Evolutionary conservation across 306 rosid species (phyloP).

Genomic region (Cajanus cajan): DNA sequence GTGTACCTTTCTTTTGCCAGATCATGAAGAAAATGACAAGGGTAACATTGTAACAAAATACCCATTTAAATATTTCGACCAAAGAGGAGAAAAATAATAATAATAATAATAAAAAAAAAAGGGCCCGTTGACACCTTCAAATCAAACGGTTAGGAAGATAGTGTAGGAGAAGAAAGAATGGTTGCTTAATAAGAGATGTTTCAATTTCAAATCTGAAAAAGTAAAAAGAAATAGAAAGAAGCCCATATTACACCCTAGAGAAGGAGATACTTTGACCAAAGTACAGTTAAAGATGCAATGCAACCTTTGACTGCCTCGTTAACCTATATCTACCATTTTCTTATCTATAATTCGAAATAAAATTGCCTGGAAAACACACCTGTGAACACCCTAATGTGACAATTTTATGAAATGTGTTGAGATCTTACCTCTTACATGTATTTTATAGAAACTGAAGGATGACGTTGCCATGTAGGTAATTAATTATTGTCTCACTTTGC

Average conservation of each 20-base stretch:
- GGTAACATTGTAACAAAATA: background rate
- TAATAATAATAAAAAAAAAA: background rate
- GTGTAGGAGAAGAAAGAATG: constrained; percentile 17
- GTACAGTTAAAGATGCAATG: constrained; percentile 49
- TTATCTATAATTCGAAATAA: background rate
- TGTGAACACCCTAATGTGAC: background rate
- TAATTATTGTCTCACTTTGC: background rate
- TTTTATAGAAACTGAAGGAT: background rate
- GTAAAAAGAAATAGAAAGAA: constrained; percentile 47
- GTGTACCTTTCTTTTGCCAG: constrained; percentile 33
- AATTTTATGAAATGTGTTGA: background rate
- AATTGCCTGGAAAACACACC: background rate
- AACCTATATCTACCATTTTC: background rate
- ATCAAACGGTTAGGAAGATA: constrained; percentile 17
- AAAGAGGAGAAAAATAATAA: background rate
- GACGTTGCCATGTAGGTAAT: background rate
- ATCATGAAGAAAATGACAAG: constrained; percentile 39
- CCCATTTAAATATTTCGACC: background rate
- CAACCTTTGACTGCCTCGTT: constrained; percentile 59
- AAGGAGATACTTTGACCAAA: constrained; percentile 47
- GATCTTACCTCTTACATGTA: background rate
- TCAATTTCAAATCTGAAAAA: constrained; percentile 52
- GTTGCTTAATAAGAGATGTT: constrained; percentile 26
- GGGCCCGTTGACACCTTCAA: constrained; percentile 24
- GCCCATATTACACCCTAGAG: constrained; percentile 34